Evolutionary conservation across 768 basidiomycete species (phyloP).

Genomic region (Myochromella boudieri): DNA sequence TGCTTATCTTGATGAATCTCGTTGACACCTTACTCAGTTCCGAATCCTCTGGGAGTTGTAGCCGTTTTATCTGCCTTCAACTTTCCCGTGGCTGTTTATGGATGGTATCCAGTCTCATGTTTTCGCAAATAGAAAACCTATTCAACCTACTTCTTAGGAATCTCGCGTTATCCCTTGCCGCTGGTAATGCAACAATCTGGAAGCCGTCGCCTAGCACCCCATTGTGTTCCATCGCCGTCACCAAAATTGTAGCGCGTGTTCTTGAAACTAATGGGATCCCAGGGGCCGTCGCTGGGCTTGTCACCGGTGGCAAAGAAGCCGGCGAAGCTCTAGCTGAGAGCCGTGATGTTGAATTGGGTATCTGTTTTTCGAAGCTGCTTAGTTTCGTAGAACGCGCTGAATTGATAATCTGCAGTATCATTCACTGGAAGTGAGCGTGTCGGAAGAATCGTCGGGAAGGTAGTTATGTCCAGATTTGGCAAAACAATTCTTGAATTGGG

Average conservation of each 20-base stretch:
- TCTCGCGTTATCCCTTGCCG: slow-evolving; percentile 80
- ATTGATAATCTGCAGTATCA: slow-evolving; percentile 55
- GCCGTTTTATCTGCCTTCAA: slow-evolving; percentile 91
- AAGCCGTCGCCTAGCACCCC: slow-evolving; percentile 92
- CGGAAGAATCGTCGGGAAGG: slow-evolving; percentile 85
- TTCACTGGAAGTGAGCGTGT: slow-evolving; percentile 94
- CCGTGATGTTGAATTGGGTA: slow-evolving; percentile 76
- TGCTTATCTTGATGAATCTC: slow-evolving; percentile 10
- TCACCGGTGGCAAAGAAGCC: slow-evolving; percentile 79
- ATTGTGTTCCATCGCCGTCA: slow-evolving; percentile 87
- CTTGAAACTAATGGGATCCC: slow-evolving; percentile 82
- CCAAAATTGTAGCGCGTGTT: slow-evolving; percentile 77
- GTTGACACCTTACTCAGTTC: slow-evolving; percentile 51
- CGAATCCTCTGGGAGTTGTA: slow-evolving; percentile 79
- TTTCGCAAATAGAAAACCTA: slow-evolving; percentile 1
- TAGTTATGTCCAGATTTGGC: slow-evolving; percentile 85
- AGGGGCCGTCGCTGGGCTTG: slow-evolving; percentile 79
- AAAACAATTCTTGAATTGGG: slow-evolving; percentile 90
- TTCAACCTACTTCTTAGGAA: slow-evolving; percentile 57
- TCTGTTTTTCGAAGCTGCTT: slow-evolving; percentile 14
- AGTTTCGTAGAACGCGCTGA: slow-evolving; percentile 5
- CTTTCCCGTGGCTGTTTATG: slow-evolving; percentile 93
- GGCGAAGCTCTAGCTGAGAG: slow-evolving; percentile 81
- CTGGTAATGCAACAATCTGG: slow-evolving; percentile 94
- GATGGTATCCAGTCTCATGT: slow-evolving; percentile 54